Conservation (phyloP, 257 asterid genomes). For the Solanum sitiens region DNA sequence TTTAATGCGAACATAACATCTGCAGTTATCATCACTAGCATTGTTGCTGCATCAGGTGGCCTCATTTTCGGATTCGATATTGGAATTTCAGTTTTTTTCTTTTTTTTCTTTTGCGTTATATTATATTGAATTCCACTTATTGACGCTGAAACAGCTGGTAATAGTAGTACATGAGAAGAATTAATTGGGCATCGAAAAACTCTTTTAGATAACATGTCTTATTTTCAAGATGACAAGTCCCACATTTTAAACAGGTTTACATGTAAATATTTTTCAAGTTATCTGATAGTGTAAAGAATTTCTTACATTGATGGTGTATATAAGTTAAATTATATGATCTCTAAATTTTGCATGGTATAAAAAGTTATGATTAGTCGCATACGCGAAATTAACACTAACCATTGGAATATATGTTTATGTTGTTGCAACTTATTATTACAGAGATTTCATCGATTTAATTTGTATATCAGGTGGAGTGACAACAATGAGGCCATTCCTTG, state of each 20-base stretch:
- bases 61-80: neutral
- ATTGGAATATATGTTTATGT: neutral
- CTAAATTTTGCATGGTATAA: neutral
- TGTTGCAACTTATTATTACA: neutral
- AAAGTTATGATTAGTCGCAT: neutral
- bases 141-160: neutral
- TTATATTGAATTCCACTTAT: neutral
- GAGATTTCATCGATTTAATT: neutral
- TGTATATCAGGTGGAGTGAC: slow-evolving; percentile 10
- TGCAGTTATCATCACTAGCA: neutral
- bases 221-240: neutral
- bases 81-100: neutral
- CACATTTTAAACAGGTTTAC: neutral
- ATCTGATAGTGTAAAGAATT: neutral
- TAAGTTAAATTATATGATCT: neutral
- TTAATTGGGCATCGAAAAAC: too few relatives aligned
- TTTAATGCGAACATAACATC: neutral
- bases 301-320: neutral
- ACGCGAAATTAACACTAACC: neutral
- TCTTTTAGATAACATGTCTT: too few relatives aligned
- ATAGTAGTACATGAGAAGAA: neutral
- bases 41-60: slow-evolving; percentile 2
- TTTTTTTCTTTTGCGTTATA: neutral
- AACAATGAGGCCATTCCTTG: slow-evolving; percentile 13
- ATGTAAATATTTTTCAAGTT: neutral